These are phyloP conservation scores for Carex kokanica DNA, from an alignment of 176 grass and related monocot species.

Conservation along the genomic window DNA sequence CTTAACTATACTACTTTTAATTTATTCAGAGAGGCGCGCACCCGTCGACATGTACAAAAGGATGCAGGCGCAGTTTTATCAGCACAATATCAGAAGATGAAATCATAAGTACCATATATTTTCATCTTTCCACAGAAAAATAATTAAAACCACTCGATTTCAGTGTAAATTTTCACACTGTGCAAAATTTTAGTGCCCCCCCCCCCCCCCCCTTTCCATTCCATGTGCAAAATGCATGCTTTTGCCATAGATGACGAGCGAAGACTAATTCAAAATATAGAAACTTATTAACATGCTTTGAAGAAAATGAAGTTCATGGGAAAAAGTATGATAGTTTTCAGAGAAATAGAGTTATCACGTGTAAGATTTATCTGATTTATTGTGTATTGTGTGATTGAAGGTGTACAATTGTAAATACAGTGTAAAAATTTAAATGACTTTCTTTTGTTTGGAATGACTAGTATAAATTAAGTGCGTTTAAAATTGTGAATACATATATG, in stretches of 20 bases:
- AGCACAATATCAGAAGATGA: slow-evolving; percentile 10
- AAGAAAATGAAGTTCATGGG: background rate
- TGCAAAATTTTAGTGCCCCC: background rate
- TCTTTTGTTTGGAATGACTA: background rate
- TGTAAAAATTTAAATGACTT: background rate
- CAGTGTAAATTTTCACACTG: background rate
- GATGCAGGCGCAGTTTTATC: background rate
- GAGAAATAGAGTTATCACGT: background rate
- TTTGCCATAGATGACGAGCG: background rate
- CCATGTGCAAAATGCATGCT: background rate
- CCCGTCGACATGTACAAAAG: background rate
- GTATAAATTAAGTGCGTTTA: background rate
- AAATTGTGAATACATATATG: background rate
- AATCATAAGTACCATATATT: background rate
- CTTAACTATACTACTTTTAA: background rate
- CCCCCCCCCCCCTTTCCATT: background rate
- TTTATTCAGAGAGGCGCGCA: background rate
- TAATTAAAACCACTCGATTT: background rate
- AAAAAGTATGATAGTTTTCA: background rate
- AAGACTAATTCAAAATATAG: background rate
- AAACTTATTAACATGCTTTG: background rate
- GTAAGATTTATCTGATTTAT: background rate
- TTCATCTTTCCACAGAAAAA: background rate
- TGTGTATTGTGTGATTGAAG: background rate
- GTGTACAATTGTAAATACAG: background rate